Conservation (phyloP, 805 yeast genomes). For the Ogataea kodamae region DNA sequence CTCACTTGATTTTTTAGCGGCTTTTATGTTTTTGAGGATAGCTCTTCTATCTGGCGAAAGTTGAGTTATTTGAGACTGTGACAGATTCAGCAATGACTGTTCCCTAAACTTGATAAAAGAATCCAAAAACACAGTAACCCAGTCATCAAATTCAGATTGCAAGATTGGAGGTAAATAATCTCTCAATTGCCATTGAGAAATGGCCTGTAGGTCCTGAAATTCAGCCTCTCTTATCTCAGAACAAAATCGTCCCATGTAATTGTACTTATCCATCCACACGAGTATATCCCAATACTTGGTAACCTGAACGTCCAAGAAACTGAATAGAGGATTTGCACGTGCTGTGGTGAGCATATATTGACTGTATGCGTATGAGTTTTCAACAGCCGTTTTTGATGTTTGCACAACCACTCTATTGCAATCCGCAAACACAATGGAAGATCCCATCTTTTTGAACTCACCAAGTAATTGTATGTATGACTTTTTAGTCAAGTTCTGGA, state of each 20-base stretch:
- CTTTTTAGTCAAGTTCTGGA: constrained; percentile 80
- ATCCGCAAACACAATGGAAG: constrained; percentile 74
- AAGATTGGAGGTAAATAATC: constrained; percentile 69
- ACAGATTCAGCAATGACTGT: constrained; percentile 25
- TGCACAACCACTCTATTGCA: constrained; percentile 68
- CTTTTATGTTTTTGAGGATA: constrained; percentile 50
- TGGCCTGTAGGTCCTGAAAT: constrained; percentile 45
- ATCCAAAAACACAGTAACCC: constrained; percentile 77
- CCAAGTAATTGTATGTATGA: constrained; percentile 75
- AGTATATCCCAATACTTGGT: constrained; percentile 87
- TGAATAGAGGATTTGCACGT: constrained; percentile 76
- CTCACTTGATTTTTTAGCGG: constrained; percentile 32
- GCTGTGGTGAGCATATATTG: constrained; percentile 77
- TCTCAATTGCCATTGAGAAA: constrained; percentile 74
- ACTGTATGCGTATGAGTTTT: constrained; percentile 86
- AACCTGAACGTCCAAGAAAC: constrained; percentile 71
- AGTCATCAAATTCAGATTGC: constrained; percentile 81
- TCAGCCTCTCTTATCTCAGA: constrained; percentile 42
- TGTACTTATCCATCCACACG: constrained; percentile 91
- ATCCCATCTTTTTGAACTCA: constrained; percentile 77
- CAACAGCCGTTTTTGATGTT: constrained; percentile 76
- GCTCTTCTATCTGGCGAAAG: constrained; percentile 69
- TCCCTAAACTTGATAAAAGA: constrained; percentile 56
- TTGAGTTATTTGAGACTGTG: constrained; percentile 22
- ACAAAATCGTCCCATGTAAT: constrained; percentile 73